phyloP scores from a whole-genome alignment of 768 basidiomycete genomes.

The Pisolithus tinctorius region DNA sequence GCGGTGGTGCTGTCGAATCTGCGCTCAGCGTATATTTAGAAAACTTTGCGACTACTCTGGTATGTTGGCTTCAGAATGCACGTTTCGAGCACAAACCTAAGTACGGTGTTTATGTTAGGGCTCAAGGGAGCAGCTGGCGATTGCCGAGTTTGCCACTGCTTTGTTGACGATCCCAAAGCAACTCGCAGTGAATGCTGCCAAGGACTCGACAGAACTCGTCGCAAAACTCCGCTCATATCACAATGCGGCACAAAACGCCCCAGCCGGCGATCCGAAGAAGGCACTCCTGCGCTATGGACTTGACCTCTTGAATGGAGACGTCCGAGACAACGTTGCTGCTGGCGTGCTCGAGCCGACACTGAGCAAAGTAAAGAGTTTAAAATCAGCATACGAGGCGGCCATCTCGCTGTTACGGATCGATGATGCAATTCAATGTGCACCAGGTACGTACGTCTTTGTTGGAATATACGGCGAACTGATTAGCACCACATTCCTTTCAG shows the following conservation, averaged over 20 bases:
- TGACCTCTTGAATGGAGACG: slow-evolving; percentile 90
- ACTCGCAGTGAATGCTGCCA: slow-evolving; percentile 95
- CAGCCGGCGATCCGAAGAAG: slow-evolving; percentile 87
- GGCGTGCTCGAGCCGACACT: slow-evolving; percentile 95
- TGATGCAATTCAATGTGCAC: slow-evolving; percentile 88
- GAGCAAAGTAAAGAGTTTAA: slow-evolving; percentile 94
- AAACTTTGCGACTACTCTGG: slow-evolving; percentile 97
- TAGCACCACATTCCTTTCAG: slow-evolving; percentile 29
- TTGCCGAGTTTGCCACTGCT: slow-evolving; percentile 96
- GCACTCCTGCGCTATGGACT: slow-evolving; percentile 86
- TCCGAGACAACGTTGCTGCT: slow-evolving; percentile 89
- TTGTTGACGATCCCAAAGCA: slow-evolving; percentile 94
- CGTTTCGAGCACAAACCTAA: background rate
- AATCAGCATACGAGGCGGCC: slow-evolving; percentile 95
- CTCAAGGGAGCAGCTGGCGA: slow-evolving; percentile 95
- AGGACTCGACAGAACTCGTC: slow-evolving; percentile 95
- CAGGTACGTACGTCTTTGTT: slow-evolving; percentile 47
- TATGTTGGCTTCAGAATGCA: slow-evolving; percentile 33
- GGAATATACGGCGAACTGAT: slow-evolving; percentile 13
- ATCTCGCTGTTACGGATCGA: slow-evolving; percentile 93
- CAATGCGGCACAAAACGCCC: slow-evolving; percentile 91
- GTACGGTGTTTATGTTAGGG: slow-evolving; percentile 47
- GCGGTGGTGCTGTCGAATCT: slow-evolving; percentile 95
- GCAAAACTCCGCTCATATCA: slow-evolving; percentile 96
- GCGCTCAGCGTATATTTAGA: slow-evolving; percentile 96